Percentiles rank a stretch among this genome's conserved stretches.
Evolutionary conservation across 192 early-diverging fungal species (phyloP).

Genomic region (Oehlia diaphana): DNA sequence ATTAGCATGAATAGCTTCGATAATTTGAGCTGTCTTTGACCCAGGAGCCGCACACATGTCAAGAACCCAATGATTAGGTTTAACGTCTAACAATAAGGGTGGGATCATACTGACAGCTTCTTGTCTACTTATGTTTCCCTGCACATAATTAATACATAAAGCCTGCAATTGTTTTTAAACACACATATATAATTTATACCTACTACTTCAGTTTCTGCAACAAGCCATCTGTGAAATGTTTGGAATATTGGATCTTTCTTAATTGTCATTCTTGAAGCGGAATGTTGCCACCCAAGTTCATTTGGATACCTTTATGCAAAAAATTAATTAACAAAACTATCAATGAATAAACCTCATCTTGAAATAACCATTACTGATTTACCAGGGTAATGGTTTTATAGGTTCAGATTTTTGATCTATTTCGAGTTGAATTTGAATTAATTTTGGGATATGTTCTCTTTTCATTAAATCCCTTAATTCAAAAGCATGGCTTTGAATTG

Average conservation of each 20-base stretch:
- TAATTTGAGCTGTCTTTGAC: slow-evolving; percentile 94
- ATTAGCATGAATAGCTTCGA: slow-evolving; percentile 75
- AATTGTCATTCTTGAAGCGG: slow-evolving; percentile 71
- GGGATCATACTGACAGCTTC: slow-evolving; percentile 99
- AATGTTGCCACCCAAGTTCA: slow-evolving; percentile 87
- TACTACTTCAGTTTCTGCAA: slow-evolving; percentile 93
- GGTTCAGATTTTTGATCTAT: slow-evolving; percentile 77
- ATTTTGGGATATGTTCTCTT: slow-evolving; percentile 48
- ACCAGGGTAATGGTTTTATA: slow-evolving; percentile 81
- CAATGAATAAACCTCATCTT: background rate
- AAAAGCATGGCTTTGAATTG: slow-evolving; percentile 54
- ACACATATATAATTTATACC: slow-evolving; percentile 5
- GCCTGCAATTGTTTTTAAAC: background rate
- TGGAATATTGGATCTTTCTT: slow-evolving; percentile 73
- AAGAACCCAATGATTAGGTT: slow-evolving; percentile 81
- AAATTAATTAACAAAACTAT: background rate
- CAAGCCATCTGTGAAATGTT: slow-evolving; percentile 92
- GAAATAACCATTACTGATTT: slow-evolving; percentile 12
- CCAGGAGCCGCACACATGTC: slow-evolving; percentile 99
- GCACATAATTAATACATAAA: background rate
- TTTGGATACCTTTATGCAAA: slow-evolving; percentile 71
- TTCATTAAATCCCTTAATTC: slow-evolving; percentile 75
- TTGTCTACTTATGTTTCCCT: slow-evolving; percentile 95
- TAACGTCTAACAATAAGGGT: slow-evolving; percentile 86
- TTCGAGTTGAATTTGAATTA: slow-evolving; percentile 51